Evolutionary conservation across 495 filamentous ascomycete genomes (phyloP), one percentile per base, ranked within the genome.

Genomic region (Hypoxylon rickii): DNA sequence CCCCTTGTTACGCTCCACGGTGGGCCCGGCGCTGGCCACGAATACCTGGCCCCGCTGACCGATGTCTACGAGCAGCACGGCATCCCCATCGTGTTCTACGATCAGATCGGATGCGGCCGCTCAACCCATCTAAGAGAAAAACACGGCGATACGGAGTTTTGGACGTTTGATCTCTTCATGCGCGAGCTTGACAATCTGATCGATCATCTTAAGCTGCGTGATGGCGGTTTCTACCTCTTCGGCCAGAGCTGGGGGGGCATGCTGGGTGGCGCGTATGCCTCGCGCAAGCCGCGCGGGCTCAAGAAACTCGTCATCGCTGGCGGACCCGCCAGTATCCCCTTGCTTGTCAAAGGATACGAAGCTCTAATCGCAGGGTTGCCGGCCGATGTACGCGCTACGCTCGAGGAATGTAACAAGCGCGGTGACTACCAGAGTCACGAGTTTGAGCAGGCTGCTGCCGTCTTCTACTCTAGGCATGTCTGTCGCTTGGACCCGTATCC

Each of bases 141-240:
- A 34, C 50, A 10, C 3, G 48, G 55, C 21, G 60, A 74, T 15
- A 62, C 81, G 0, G 65, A 55, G 0, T 75, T 83, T 52, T 83
- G 78, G 77, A 80, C 71, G 0, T 55, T 71, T 2, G 66, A 74
- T 12, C 68, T 24, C 1, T 75, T 83, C 45, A 78, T 81, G 4
- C 70, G 77, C 1, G 80, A 85, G 61, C 75, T 83, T 5, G 73
- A 80, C 31, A 81, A 81, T 53, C 61, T 85, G 20, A 47, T 80
- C 16, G 53, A 66, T 13, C 54, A 73, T 22, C 61, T 83, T 2
- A 65, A 62, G 1, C 69, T 83, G 36, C 61, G 64, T 10, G 22
- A 44, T 8, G 48, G 61, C 0, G 61, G 69, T 3, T 83, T 76
- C 62, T 69, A 76, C 49, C 12, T 82, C 2, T 55, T 78, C 5